A percentile compares a stretch with the other conserved stretches of the same genome.
Evolutionary conservation across 768 basidiomycete genomes (phyloP).

Genomic region (Boletus vermiculosoides): DNA sequence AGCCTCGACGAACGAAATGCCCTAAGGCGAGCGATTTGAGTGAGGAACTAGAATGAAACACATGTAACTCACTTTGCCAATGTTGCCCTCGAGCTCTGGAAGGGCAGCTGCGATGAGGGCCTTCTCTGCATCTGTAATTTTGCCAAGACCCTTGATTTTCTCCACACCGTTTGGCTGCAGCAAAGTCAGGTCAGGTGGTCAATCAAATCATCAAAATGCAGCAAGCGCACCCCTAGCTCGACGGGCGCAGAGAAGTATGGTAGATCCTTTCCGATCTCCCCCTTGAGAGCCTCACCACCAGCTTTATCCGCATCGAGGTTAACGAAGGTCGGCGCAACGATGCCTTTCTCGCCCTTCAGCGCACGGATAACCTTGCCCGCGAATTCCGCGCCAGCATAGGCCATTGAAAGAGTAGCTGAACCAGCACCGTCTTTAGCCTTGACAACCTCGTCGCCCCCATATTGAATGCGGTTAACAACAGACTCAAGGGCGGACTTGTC

Average conservation of each 20-base stretch:
- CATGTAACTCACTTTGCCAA: constrained; percentile 54
- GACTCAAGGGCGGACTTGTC: constrained; percentile 48
- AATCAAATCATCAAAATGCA: not conserved
- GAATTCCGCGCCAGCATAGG: constrained; percentile 91
- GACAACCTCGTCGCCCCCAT: constrained; percentile 97
- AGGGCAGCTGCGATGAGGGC: constrained; percentile 77
- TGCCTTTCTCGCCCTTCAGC: constrained; percentile 82
- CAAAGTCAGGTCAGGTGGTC: constrained; percentile 3
- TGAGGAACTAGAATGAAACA: not conserved
- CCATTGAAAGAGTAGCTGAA: constrained; percentile 97
- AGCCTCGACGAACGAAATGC: constrained; percentile 24
- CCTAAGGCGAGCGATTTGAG: constrained; percentile 15
- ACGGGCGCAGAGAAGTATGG: constrained; percentile 89
- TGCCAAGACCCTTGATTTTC: constrained; percentile 80
- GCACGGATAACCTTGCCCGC: constrained; percentile 80
- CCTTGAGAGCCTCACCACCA: constrained; percentile 71
- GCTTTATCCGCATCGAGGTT: constrained; percentile 67
- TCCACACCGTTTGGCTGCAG: constrained; percentile 74
- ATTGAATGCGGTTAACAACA: constrained; percentile 86
- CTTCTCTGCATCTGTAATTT: constrained; percentile 68
- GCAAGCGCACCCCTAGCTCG: constrained; percentile 72
- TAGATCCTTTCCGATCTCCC: constrained; percentile 72
- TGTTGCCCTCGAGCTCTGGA: constrained; percentile 74
- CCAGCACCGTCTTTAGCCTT: constrained; percentile 93
- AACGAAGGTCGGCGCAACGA: constrained; percentile 83